Conservation (phyloP, 768 basidiomycete species). For the Leccinum aurantiacum region DNA sequence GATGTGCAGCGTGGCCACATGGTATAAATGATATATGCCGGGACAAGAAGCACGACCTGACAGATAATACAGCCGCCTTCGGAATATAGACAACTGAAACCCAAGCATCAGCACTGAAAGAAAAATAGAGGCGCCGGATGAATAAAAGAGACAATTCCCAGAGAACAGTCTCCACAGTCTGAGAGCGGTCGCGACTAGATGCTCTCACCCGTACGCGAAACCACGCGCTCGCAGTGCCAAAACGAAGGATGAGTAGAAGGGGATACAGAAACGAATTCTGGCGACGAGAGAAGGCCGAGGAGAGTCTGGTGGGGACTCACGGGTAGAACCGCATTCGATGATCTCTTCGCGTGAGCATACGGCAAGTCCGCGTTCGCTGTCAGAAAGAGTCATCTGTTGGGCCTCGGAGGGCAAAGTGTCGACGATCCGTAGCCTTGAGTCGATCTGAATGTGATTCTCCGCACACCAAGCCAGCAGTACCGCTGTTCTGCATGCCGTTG, state of each 20-base stretch:
- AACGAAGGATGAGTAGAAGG: slow-evolving; percentile 1
- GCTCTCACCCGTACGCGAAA: slow-evolving; percentile 1
- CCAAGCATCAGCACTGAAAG: slow-evolving; percentile 7
- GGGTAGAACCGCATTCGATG: slow-evolving; percentile 25
- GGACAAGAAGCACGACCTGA: slow-evolving; percentile 51
- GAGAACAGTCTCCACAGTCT: slow-evolving; percentile 2
- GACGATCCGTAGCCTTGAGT: slow-evolving; percentile 42
- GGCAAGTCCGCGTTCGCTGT: slow-evolving; percentile 16
- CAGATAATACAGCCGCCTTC: slow-evolving; percentile 61
- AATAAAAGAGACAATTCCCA: slow-evolving; percentile 7
- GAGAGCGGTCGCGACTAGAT: not conserved
- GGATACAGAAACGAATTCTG: not conserved
- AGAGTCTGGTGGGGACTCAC: slow-evolving; percentile 26
- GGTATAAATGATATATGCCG: slow-evolving; percentile 43
- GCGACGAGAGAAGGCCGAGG: slow-evolving; percentile 13
- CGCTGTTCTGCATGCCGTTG: slow-evolving; percentile 20
- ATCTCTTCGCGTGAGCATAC: slow-evolving; percentile 25
- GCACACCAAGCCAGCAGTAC: slow-evolving; percentile 50
- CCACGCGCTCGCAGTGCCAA: slow-evolving; percentile 1
- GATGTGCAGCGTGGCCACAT: slow-evolving; percentile 58
- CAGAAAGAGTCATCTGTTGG: slow-evolving; percentile 8
- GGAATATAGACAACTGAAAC: slow-evolving; percentile 63
- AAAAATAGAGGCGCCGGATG: not conserved
- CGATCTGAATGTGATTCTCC: slow-evolving; percentile 45
- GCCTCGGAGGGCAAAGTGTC: slow-evolving; percentile 6